Evolutionary conservation across 2,329 filamentous ascomycete genomes (phyloP), one percentile per base, ranked within the genome.

Genomic region (Sporothrix protearum): DNA sequence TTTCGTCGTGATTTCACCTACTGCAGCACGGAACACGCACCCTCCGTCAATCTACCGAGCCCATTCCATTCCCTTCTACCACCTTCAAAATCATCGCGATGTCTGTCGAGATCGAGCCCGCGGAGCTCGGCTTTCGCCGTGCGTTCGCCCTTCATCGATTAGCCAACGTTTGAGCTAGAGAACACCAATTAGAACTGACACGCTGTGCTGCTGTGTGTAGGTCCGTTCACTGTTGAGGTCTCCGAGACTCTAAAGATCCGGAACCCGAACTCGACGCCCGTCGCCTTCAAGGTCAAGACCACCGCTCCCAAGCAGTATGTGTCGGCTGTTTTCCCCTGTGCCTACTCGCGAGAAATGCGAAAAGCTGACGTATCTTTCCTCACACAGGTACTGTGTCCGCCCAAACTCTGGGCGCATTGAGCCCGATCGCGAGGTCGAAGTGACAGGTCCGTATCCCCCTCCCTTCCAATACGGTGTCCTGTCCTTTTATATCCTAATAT

Each of bases 351-450:
- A 39, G 16, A 9, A 45, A 14, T n/a, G n/a, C 10, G 33, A 39
- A 28, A 19, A 7, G 30, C 47, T 68, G 16, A 51, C n/a, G 14
- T 39, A 68, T 53, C 63, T 71, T 76, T 79, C 49, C 71, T 66
- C 74, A 71, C 66, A 75, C 78, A 97, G 95, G 86, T 99, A 99
- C 84, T 98, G 96, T 81, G 95, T 98, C 72, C 91, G 96, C 78
- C 95, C 96, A 71, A 98, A 99, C 85, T 97, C 94, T 69, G 96
- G 96, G 78, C 92, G 94, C 80, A 96, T 99, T 81, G 94, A 97
- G 80, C 90, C 94, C 51, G 93, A 94, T 76, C 88, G 92, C 81
- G 88, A 92, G 81, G 94, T 99, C 76, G 94, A 97, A 81, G 95
- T 99, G 75, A 91, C 94, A 81, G 94, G 94, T 97, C 85, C 30